These are phyloP conservation scores for Wickerhamiella spandovensis DNA, from an alignment of 805 yeast genomes.

Conservation along the genomic window DNA sequence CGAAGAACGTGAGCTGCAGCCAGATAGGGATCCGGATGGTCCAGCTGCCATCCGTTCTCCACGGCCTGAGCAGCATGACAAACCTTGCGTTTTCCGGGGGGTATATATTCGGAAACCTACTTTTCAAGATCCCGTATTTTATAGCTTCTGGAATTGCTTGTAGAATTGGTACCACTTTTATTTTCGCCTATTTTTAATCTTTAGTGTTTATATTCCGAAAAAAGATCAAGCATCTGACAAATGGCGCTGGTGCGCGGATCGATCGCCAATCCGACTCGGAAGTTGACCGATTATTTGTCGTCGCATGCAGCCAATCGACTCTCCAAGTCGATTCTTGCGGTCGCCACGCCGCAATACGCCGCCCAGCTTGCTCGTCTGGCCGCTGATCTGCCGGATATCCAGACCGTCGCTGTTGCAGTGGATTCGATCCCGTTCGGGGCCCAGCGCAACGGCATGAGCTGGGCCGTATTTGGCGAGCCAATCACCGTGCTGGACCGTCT, in stretches of 20 bases:
- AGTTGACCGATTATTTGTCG: conserved; percentile 12
- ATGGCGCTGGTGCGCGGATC: conserved; percentile 4
- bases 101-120: background rate
- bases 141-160: too few species aligned
- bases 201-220: too few species aligned
- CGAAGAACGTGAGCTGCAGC: conserved; percentile 14
- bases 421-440: conserved; percentile 24
- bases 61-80: background rate
- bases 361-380: conserved; percentile 15
- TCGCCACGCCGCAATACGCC: conserved; percentile 26
- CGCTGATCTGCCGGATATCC: conserved; percentile 13
- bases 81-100: background rate
- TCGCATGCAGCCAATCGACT: conserved; percentile 13
- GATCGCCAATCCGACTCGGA: conserved; percentile 16
- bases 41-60: conserved; percentile 1
- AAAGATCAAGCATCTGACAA: too few species aligned
- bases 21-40: conserved; percentile 11
- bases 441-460: conserved; percentile 22
- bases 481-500: conserved; percentile 15
- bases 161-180: too few species aligned
- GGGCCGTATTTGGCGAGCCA: conserved; percentile 12
- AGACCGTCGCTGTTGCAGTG: conserved; percentile 19
- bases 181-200: too few species aligned
- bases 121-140: too few species aligned
- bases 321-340: conserved; percentile 19